These are phyloP conservation scores for Xylona heveae DNA, from an alignment of 495 filamentous ascomycete species.

Conservation along the genomic window DNA sequence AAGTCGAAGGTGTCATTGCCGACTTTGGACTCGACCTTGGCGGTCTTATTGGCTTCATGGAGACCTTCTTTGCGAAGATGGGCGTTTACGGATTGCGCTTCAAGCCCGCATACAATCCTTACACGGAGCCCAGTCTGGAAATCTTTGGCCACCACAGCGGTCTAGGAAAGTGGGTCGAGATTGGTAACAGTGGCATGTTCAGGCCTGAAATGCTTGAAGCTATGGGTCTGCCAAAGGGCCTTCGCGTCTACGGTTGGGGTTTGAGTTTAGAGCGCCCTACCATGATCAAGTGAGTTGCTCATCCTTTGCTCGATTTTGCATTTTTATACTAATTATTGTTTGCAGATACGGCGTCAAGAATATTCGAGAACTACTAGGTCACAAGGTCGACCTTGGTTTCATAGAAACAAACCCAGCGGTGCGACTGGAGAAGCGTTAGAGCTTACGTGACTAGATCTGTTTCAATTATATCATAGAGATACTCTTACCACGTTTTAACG, in stretches of 20 bases:
- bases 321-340: background rate
- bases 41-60: slow-evolving; percentile 89
- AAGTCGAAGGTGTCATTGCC: slow-evolving; percentile 94
- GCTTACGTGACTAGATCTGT: no score
- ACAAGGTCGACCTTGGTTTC: slow-evolving; percentile 66
- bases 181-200: slow-evolving; percentile 98
- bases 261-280: slow-evolving; percentile 82
- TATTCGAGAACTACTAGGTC: slow-evolving; percentile 67
- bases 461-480: no score
- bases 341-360: slow-evolving; percentile 52
- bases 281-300: slow-evolving; percentile 64
- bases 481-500: no score
- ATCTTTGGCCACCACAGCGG: slow-evolving; percentile 88
- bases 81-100: slow-evolving; percentile 72
- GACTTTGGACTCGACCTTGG: slow-evolving; percentile 82
- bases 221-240: slow-evolving; percentile 72
- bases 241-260: slow-evolving; percentile 82
- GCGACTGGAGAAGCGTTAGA: slow-evolving; percentile 52
- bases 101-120: slow-evolving; percentile 96
- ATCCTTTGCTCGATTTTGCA: background rate
- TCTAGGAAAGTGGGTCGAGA: slow-evolving; percentile 80
- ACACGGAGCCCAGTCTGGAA: slow-evolving; percentile 97
- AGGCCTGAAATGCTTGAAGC: slow-evolving; percentile 84
- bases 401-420: slow-evolving; percentile 69
- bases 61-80: slow-evolving; percentile 91